Evolutionary conservation across 139 green algal species (phyloP), one percentile per base, ranked within the genome.

Genomic region (Nannochloris sp.): DNA sequence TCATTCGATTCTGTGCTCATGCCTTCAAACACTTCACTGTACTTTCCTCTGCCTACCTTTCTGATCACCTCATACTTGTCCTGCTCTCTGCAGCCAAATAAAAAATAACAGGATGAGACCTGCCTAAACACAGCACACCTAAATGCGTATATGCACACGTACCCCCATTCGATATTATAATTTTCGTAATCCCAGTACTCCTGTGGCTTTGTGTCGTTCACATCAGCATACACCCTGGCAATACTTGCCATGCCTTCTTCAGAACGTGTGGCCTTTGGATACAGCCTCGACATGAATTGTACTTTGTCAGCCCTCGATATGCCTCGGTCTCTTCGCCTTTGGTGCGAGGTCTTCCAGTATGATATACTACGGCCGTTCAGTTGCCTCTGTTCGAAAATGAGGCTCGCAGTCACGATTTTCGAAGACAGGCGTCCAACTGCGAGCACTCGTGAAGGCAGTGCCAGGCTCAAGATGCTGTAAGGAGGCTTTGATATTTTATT

Each of bases 11-110:
- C 51, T 5, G 78, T 74, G 61, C 95, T 88, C 15, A 95, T 64
- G 27, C 92, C 92, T 78, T 99, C 94, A 75, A 98, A 99, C 31
- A 99, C 94, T 75, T 99, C 94, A 70, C 81, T 92, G 79, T 99
- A 99, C 78, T 98, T 98, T 36, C 94, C 94, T 5, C 93, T 79
- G 3, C 93, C 93, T 12, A 97, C 88, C 68, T 97, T 97, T 4
- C 87, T 71, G 43, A 96, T 78, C 8, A 99, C 88, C 65, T 98
- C 90, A 61, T 99, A 99, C 60, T 95, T 81, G 53, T 98, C 94
- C 71, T 95, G 87, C 10, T 79, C 75, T 12, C 46, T 53, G 46
- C 16, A 24, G 15, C 46, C 5, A 19, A 34, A 36, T 2, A 4
- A 24, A 10, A 23, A 12, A 15, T 16, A 10, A 23, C 27, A 14